Evolutionary conservation across 768 basidiomycete species (phyloP).

Genomic region (Tremella mesenterica): DNA sequence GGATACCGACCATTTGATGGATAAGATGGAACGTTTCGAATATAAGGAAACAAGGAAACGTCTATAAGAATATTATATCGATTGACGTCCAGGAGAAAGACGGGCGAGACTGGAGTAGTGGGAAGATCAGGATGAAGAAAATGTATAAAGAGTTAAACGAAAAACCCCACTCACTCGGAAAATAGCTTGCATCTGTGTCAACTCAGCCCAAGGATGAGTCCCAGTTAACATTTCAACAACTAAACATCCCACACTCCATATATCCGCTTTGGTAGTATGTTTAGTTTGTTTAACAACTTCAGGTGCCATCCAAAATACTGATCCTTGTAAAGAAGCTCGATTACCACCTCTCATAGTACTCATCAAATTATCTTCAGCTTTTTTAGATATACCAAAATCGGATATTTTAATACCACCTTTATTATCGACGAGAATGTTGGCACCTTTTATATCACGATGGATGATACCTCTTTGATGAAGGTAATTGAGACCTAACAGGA

Average conservation of each 20-base stretch:
- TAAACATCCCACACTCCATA: slow-evolving; percentile 91
- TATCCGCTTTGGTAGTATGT: slow-evolving; percentile 85
- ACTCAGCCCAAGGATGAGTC: slow-evolving; percentile 87
- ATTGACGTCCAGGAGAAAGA: background rate
- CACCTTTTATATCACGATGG: slow-evolving; percentile 97
- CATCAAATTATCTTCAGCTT: slow-evolving; percentile 77
- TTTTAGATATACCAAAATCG: slow-evolving; percentile 96
- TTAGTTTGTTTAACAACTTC: slow-evolving; percentile 94
- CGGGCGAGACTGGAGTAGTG: background rate
- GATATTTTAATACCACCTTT: slow-evolving; percentile 96
- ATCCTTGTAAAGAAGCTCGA: slow-evolving; percentile 89
- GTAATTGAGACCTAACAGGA: slow-evolving; percentile 77
- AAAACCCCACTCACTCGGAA: slow-evolving; percentile 60
- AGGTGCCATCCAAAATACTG: slow-evolving; percentile 99
- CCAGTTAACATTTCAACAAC: slow-evolving; percentile 96
- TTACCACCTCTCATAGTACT: slow-evolving; percentile 57
- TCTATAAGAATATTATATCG: background rate
- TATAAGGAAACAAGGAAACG: background rate
- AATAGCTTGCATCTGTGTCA: slow-evolving; percentile 98
- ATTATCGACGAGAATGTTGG: slow-evolving; percentile 95
- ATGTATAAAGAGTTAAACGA: background rate
- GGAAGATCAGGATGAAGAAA: background rate
- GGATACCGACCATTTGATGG: background rate
- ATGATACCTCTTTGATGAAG: slow-evolving; percentile 90
- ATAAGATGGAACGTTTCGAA: background rate